Evolutionary conservation across 192 early-diverging fungal genomes (phyloP).

Genomic region (Backusella tuberculispora): DNA sequence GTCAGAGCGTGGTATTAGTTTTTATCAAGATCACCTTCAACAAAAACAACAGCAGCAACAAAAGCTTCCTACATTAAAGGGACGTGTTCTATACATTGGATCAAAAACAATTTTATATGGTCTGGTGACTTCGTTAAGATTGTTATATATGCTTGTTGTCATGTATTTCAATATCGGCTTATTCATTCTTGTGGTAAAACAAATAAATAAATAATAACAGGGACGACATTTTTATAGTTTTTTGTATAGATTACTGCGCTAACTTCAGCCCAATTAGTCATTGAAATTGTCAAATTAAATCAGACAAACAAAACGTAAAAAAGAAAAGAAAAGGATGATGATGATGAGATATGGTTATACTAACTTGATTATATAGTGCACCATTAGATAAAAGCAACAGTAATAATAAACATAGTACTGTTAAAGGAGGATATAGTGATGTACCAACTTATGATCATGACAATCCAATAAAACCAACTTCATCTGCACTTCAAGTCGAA

Average conservation of each 20-base stretch:
- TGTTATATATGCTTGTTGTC: conserved; percentile 44
- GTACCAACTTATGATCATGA: neutral
- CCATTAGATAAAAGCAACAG: neutral
- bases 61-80: too few relatives aligned
- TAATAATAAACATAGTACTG: neutral
- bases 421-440: neutral
- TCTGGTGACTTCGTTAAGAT: conserved; percentile 32
- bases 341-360: neutral
- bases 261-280: conserved; percentile 19
- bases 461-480: too few relatives aligned
- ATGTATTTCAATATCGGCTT: conserved; percentile 49
- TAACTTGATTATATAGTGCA: neutral
- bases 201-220: neutral
- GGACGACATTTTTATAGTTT: neutral
- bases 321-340: neutral
- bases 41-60: too few relatives aligned
- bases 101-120: conserved; percentile 21
- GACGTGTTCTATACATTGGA: neutral
- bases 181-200: conserved; percentile 36
- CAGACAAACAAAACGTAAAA: neutral
- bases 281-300: conserved; percentile 20
- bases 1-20: conserved; percentile 25
- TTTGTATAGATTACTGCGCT: conserved; percentile 20
- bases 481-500: too few relatives aligned
- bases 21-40: conserved; percentile 12